Conservation (phyloP, 164 flowering plant genomes). For the Macadamia integrifolia region DNA sequence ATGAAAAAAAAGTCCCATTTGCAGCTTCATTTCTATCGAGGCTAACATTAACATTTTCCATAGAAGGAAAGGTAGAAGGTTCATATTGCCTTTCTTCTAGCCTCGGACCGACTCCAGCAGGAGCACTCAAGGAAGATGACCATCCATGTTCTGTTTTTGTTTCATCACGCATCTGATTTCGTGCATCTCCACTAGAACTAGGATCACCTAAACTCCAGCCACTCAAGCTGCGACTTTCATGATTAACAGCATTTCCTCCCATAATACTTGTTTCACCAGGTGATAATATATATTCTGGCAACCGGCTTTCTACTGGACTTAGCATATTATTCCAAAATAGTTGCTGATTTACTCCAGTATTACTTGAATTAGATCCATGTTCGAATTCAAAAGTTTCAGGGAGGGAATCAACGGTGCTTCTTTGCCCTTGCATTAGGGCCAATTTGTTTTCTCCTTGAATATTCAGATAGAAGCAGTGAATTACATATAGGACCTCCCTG, state of each 20-base stretch:
- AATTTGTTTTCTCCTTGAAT: not conserved
- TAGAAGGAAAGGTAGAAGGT: constrained; percentile 23
- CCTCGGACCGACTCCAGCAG: constrained; percentile 32
- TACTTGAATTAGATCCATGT: constrained; percentile 44
- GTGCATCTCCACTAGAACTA: constrained; percentile 34
- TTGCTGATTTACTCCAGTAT: constrained; percentile 33
- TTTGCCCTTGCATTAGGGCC: constrained; percentile 10
- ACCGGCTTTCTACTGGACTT: constrained; percentile 33
- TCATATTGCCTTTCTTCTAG: constrained; percentile 33
- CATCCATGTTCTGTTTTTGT: constrained; percentile 47
- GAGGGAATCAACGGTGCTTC: constrained; percentile 28
- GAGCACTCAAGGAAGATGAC: constrained; percentile 30
- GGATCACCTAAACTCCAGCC: constrained; percentile 50
- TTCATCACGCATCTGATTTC: constrained; percentile 35
- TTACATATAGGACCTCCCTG: constrained; percentile 2
- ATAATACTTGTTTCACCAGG: constrained; percentile 30
- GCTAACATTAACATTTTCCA: constrained; percentile 26
- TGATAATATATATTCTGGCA: constrained; percentile 30
- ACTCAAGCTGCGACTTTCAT: constrained; percentile 30
- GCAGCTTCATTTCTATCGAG: constrained; percentile 19
- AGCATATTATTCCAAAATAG: constrained; percentile 38
- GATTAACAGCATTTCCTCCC: constrained; percentile 22
- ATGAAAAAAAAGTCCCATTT: constrained; percentile 26
- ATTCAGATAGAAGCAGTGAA: not conserved
- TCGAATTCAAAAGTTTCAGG: constrained; percentile 49